Base-by-base conservation (phyloP, 495 filamentous ascomycete species). In the Talaromyces trachyspermus region DNA sequence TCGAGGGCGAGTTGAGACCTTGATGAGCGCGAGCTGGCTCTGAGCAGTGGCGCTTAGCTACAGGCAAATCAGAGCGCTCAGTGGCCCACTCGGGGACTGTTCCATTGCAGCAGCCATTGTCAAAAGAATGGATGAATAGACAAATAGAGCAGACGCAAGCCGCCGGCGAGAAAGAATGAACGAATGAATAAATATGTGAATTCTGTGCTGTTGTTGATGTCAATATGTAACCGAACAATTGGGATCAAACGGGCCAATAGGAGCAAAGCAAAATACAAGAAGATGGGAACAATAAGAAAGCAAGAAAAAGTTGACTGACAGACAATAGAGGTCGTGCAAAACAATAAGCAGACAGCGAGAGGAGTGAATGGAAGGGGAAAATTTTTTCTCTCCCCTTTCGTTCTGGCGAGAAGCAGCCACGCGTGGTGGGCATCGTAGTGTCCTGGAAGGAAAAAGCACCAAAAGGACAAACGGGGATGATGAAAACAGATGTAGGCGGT, bases 31-130 rank as follows among this genome's bases (percentile, higher is more conserved):
- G 62, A 26, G 64, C 49, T 38, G 64, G 65, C 39, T 73, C 69
- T 53, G 69, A 71, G 53, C 25, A 30, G 25, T 26, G 36, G 32
- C 38, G 33, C 22, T 49, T 42, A 12, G 29, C 9, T 7, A 33
- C 23, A 2, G 43, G 26, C 23, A 29, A 46, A 12, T 8, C 23
- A 8, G n/a, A 17, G 17, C 18, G 17, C 19, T 46, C 44, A 46
- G 35, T 46, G 44, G 44, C 26, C 30, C 19, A 35, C n/a, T 65
- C 62, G 11, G 68, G 46, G 64, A 66, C 59, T 57, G 68, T 35
- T n/a, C n/a, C n/a, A n/a, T n/a, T n/a, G n/a, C n/a, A n/a, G 62
- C 62, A 50, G 59, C 60, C 68, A 73, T 73, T 42, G 37, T 44
- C n/a, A 42, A 40, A 17, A 46, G 19, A 7, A 37, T 50, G 20